Evolutionary conservation across 2,329 filamentous ascomycete species (phyloP), one percentile per base, ranked within the genome.

Genomic region (Monosporascus sp.): DNA sequence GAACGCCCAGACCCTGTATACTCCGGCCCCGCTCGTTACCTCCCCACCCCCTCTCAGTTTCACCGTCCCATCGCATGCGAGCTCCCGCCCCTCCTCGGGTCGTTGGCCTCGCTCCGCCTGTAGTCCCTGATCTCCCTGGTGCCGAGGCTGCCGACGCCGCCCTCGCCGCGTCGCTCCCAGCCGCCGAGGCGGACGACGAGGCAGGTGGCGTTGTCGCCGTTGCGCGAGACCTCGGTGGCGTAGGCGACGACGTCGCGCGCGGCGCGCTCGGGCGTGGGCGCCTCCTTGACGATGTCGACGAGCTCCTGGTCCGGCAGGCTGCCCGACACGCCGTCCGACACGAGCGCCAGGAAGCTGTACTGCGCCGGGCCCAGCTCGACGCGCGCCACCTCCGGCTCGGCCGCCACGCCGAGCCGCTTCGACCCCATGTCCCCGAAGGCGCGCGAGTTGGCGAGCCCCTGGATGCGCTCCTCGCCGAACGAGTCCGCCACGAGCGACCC

Each of bases 391-490:
- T 97, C 92, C 0, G 94, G 94, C 71, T 99, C 94, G 1, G 94
- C 94, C 4, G 88, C 92, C 14, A 99, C 93, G 28, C 94, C 94
- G 50, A 97, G 87, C 51, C 93, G 88, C 73, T 99, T 99, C 53
- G 86, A 89, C 37, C 82, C 81, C 73, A 97, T 91, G 74, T 99
- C 94, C 26, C 94, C 94, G 68, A 99, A 97, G 4, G 94, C 82
- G 31, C 94, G 88, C 35, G 90, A 95, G 73, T 99, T 99, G 61
- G 94, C 94, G 0, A 99, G 80, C 0, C 94, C 93, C 15, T 86
- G 86, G 70, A 99, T 94, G 61, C 94, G 91, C 72, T 97, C 92
- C 73, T 99, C 94, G 66, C 94, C 94, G 69, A 99, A 99, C 37
- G 90, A 95, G 72, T 99, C 94, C 0, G 93, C 94, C 18, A 96